These are phyloP conservation scores for Ceratocystis papillata DNA, from an alignment of 2,329 filamentous ascomycete species.

Conservation along the genomic window DNA sequence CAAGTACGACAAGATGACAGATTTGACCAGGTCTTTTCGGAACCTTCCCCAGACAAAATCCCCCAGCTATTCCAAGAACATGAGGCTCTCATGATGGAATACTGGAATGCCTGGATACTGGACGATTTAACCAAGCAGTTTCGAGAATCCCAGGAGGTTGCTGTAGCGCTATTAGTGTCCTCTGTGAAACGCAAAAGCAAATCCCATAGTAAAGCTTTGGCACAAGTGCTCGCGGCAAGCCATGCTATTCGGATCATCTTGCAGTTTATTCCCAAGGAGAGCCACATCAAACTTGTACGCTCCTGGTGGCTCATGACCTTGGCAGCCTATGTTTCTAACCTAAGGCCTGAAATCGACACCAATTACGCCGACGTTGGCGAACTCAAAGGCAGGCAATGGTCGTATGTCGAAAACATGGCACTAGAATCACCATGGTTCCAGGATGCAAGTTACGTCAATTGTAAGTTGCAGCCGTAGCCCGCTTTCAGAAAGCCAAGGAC, in stretches of 20 bases:
- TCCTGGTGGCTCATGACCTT: slow-evolving; percentile 86
- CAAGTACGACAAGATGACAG: slow-evolving; percentile 57
- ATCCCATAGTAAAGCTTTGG: slow-evolving; percentile 71
- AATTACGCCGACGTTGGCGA: slow-evolving; percentile 50
- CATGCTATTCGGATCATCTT: slow-evolving; percentile 82
- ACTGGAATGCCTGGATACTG: slow-evolving; percentile 76
- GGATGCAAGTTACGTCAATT: slow-evolving; percentile 80
- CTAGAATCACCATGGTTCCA: slow-evolving; percentile 55
- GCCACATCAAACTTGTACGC: slow-evolving; percentile 62
- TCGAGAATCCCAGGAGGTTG: slow-evolving; percentile 54
- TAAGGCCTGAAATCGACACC: slow-evolving; percentile 61
- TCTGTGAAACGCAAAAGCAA: slow-evolving; percentile 48
- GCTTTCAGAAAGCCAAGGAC: neutral
- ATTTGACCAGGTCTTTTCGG: slow-evolving; percentile 55
- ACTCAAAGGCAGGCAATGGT: slow-evolving; percentile 59
- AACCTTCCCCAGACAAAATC: slow-evolving; percentile 52
- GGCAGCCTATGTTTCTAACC: slow-evolving; percentile 63
- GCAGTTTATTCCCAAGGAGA: slow-evolving; percentile 60
- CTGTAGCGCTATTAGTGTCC: slow-evolving; percentile 51
- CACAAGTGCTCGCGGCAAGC: slow-evolving; percentile 71
- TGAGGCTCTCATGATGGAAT: slow-evolving; percentile 62
- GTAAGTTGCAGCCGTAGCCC: slow-evolving; percentile 34
- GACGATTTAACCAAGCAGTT: slow-evolving; percentile 63
- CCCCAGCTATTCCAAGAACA: slow-evolving; percentile 53
- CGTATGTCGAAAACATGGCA: slow-evolving; percentile 60